Evolutionary conservation across 208 protist genomes (phyloP), one percentile per base, ranked within the genome.

Genomic region (Phytomonas sp.): DNA sequence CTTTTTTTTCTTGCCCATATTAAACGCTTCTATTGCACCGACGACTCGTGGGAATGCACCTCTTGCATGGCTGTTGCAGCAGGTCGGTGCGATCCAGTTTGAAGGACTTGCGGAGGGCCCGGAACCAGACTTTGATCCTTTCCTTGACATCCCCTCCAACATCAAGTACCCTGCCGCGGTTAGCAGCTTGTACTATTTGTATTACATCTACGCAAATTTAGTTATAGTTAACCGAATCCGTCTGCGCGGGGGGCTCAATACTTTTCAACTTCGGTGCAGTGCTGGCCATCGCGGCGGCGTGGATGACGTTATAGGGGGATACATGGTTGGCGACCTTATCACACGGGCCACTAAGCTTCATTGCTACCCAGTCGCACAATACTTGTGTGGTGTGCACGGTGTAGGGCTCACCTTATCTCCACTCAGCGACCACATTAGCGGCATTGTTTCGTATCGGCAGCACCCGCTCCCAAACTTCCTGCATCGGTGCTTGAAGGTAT

Each of bases 201-300:
- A 98, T 82, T 99, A 99, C 81, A 87, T 99, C 46, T 99, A 98
- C 80, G 95, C 98, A 34, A 99, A 99, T 79, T 70, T 99, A 46
- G 74, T 73, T 33, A 83, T 96, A 15, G 81, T 99, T 56, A 99
- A 99, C 81, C 80, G 88, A 46, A 77, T 99, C 40, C 83, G 98
- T 31, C 70, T 75, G 26, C 76, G 80, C 37, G 81, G 82, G 29
- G 86, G 86, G 15, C 71, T 95, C 15, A 88, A 91, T 67, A 87
- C 89, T 9, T 83, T 96, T 67, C 87, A 88, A 60, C 88, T 99
- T 17, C 91, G 98, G 40, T 97, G 94, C 31, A 95, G 98, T 73
- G 85, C 82, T 53, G 96, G 90, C 66, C 88, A 98, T 75, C 74
- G 78, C 23, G 87, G 68, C 20, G 83, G 84, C 26, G 82, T 97